Conservation (phyloP, 345 rosid genomes). For the Moricandia arvensis region DNA sequence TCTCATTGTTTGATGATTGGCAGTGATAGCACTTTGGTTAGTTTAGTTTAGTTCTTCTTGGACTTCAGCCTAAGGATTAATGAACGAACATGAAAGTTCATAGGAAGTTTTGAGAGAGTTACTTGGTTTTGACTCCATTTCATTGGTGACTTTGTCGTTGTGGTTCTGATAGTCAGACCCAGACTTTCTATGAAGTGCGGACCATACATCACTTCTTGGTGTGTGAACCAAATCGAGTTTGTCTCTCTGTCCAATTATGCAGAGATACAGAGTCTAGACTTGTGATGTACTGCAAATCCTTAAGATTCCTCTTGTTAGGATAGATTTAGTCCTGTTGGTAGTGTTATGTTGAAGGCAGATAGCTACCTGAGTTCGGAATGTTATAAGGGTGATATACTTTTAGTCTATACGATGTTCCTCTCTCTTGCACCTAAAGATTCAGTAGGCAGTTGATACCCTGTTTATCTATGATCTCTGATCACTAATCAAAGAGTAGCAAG, state of each 20-base stretch:
- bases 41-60: background rate
- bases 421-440: background rate
- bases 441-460: background rate
- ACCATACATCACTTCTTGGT: background rate
- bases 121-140: background rate
- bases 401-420: slow-evolving; percentile 2
- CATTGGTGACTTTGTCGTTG: background rate
- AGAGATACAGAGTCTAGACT: background rate
- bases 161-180: no score
- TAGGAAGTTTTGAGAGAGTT: background rate
- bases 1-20: background rate
- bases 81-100: slow-evolving; percentile 10
- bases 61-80: background rate
- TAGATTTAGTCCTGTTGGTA: background rate
- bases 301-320: background rate
- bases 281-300: background rate
- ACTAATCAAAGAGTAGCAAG: background rate
- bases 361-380: background rate
- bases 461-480: slow-evolving; percentile 15
- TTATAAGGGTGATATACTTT: background rate
- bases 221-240: background rate
- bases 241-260: slow-evolving; percentile 1
- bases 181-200: no score
- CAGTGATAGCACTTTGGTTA: background rate
- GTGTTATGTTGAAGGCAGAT: slow-evolving; percentile 5